Evolutionary conservation across 2,329 filamentous ascomycete species (phyloP).

Genomic region (Lasiodiplodia sp.): DNA sequence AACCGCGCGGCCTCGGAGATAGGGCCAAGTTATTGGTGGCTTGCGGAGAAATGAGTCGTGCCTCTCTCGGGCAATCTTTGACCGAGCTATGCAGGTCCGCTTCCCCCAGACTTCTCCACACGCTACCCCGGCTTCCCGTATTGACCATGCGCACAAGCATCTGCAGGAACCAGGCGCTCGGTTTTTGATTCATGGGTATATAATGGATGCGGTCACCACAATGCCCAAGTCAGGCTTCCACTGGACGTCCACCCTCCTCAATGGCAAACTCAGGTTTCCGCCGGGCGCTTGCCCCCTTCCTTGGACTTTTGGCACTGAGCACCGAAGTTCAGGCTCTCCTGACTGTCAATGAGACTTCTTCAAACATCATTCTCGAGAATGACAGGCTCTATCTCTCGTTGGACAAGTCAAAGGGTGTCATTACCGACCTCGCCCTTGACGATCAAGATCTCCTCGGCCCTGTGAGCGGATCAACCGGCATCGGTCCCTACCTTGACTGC

Average conservation of each 20-base stretch:
- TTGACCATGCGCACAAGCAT: background rate
- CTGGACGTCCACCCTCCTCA: background rate
- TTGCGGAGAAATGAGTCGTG: constrained; percentile 18
- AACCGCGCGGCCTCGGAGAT: background rate
- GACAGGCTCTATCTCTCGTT: constrained; percentile 54
- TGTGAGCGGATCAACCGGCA: constrained; percentile 53
- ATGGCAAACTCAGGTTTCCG: constrained; percentile 7
- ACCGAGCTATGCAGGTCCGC: constrained; percentile 21
- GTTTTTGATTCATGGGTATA: constrained; percentile 2
- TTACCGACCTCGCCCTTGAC: constrained; percentile 55
- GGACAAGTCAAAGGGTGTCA: constrained; percentile 52
- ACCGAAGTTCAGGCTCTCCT: constrained; percentile 26
- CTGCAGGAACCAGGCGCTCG: constrained; percentile 8
- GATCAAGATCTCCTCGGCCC: constrained; percentile 61
- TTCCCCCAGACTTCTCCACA: constrained; percentile 26
- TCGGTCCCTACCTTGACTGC: constrained; percentile 68
- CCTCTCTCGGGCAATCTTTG: constrained; percentile 5
- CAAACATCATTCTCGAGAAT: constrained; percentile 51
- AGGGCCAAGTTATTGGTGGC: constrained; percentile 5
- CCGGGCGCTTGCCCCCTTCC: constrained; percentile 6
- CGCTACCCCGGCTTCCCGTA: constrained; percentile 12
- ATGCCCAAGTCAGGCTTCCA: background rate
- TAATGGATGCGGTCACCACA: background rate
- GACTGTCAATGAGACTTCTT: constrained; percentile 41
- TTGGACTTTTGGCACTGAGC: background rate